phyloP scores from a whole-genome alignment of 331 rosid species.

The Dryas integrifolia region DNA sequence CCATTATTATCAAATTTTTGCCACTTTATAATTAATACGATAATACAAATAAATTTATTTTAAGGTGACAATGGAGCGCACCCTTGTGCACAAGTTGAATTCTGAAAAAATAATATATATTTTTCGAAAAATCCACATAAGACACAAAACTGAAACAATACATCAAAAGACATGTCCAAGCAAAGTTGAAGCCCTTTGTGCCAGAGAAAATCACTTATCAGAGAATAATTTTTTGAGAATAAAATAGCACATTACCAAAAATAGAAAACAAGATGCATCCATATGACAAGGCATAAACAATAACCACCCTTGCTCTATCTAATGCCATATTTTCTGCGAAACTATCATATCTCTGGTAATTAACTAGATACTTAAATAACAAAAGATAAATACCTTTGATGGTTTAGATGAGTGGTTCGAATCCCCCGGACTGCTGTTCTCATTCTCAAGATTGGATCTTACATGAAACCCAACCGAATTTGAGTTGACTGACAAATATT shows the following conservation, averaged over 20 bases:
- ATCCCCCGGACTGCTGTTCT: constrained; percentile 28
- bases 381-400: constrained; percentile 29
- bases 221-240: neutral
- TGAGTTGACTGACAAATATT: constrained; percentile 28
- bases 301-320: neutral
- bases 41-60: neutral
- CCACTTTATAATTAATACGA: neutral
- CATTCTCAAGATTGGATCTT: constrained; percentile 40
- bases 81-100: neutral
- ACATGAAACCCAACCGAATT: constrained; percentile 33
- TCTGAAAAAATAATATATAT: neutral
- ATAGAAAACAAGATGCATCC: neutral
- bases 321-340: neutral
- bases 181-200: constrained; percentile 6
- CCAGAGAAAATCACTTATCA: neutral
- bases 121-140: neutral
- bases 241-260: neutral
- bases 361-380: neutral
- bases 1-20: neutral
- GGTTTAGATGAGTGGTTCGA: constrained; percentile 31
- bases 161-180: neutral
- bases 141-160: neutral
- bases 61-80: neutral
- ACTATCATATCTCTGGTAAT: neutral
- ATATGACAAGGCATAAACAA: neutral